Percentiles rank a stretch among this genome's conserved stretches.
phyloP scores from a whole-genome alignment of 768 basidiomycete genomes.

The Mycena kentingensis region DNA sequence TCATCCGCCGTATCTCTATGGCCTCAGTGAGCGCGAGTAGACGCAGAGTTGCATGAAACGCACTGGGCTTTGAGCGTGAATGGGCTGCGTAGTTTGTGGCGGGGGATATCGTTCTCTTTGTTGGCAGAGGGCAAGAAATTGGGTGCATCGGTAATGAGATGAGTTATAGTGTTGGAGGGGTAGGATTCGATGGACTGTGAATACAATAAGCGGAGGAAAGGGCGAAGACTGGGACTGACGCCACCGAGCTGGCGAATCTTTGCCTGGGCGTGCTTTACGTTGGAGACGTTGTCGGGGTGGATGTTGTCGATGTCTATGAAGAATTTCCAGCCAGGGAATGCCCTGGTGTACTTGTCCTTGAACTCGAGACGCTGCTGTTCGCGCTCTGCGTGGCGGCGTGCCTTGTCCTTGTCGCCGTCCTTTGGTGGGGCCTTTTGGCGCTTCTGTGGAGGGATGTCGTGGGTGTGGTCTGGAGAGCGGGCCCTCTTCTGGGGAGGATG shows the following conservation, averaged over 20 bases:
- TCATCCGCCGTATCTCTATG: slow-evolving; percentile 29
- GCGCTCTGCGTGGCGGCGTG: slow-evolving; percentile 51
- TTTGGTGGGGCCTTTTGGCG: slow-evolving; percentile 42
- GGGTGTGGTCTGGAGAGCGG: slow-evolving; percentile 50
- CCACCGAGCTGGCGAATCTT: slow-evolving; percentile 72
- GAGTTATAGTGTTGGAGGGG: slow-evolving; percentile 85
- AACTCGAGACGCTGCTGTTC: slow-evolving; percentile 70
- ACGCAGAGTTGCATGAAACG: slow-evolving; percentile 20
- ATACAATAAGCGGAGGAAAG: slow-evolving; percentile 8
- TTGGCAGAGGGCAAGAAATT: slow-evolving; percentile 38
- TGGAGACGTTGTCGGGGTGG: slow-evolving; percentile 38
- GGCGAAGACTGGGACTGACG: slow-evolving; percentile 51
- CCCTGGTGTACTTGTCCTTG: slow-evolving; percentile 78
- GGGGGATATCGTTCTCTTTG: slow-evolving; percentile 61
- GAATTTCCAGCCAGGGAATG: slow-evolving; percentile 84
- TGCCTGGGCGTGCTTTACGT: slow-evolving; percentile 48
- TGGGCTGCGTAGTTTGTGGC: slow-evolving; percentile 58
- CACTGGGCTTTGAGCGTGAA: slow-evolving; percentile 64
- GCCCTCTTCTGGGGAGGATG: slow-evolving; percentile 51
- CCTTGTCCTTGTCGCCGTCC: slow-evolving; percentile 45
- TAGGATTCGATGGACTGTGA: slow-evolving; percentile 81
- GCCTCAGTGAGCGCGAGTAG: not conserved
- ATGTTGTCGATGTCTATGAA: slow-evolving; percentile 72
- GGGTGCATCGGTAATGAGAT: slow-evolving; percentile 72
- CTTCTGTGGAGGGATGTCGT: slow-evolving; percentile 44